Percentiles rank a stretch among this genome's conserved stretches.
These are phyloP conservation scores for Tricholoma saponaceum DNA, from an alignment of 768 basidiomycete species.

Conservation along the genomic window DNA sequence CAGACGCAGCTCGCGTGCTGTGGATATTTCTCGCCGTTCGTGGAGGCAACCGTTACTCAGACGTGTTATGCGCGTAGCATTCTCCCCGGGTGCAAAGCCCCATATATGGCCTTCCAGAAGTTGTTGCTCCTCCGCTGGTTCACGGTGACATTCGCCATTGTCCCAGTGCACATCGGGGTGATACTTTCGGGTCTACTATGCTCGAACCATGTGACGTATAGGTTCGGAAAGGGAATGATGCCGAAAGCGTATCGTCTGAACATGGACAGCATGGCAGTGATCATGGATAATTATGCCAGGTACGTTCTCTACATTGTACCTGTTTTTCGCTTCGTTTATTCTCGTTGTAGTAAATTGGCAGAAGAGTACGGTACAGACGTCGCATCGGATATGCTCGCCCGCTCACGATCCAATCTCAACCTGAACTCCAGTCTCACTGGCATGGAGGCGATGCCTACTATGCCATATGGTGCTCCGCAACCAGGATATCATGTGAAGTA, in stretches of 20 bases:
- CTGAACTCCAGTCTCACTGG: slow-evolving; percentile 9
- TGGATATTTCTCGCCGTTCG: slow-evolving; percentile 76
- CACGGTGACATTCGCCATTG: slow-evolving; percentile 57
- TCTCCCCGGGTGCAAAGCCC: slow-evolving; percentile 70
- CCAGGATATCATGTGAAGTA: slow-evolving; percentile 14
- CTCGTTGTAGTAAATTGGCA: slow-evolving; percentile 56
- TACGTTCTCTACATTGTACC: slow-evolving; percentile 28
- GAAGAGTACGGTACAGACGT: slow-evolving; percentile 68
- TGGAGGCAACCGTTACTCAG: slow-evolving; percentile 71
- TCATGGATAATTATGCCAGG: slow-evolving; percentile 85
- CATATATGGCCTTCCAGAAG: slow-evolving; percentile 56
- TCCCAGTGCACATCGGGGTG: slow-evolving; percentile 61
- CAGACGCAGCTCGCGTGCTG: slow-evolving; percentile 78
- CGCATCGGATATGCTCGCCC: slow-evolving; percentile 53
- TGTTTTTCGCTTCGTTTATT: background rate
- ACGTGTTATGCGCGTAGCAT: slow-evolving; percentile 72
- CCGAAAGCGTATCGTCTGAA: slow-evolving; percentile 78
- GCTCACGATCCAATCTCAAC: slow-evolving; percentile 53
- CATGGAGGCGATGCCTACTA: slow-evolving; percentile 21
- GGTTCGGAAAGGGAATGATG: slow-evolving; percentile 87
- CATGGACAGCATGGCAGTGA: slow-evolving; percentile 70
- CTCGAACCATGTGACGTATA: slow-evolving; percentile 81
- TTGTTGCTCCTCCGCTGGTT: slow-evolving; percentile 60
- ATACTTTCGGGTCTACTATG: slow-evolving; percentile 66
- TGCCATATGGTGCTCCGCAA: slow-evolving; percentile 19